Base-by-base conservation (phyloP, 176 grass and related monocot genomes). In the Rhynchospora breviuscula region DNA sequence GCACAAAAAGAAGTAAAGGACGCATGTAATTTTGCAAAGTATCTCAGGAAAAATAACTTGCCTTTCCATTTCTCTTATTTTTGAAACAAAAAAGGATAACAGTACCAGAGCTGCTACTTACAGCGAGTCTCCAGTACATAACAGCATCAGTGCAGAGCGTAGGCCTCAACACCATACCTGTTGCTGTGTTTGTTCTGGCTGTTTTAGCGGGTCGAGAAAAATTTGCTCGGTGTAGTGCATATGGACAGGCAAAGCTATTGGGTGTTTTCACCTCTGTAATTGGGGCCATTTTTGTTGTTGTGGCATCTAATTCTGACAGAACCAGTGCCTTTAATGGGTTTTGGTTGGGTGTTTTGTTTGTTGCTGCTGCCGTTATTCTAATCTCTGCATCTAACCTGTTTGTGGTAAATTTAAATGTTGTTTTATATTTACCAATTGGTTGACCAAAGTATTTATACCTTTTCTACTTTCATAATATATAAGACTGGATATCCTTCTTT, bases 61-160 rank as follows among this genome's bases (percentile, higher is more conserved):
- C 45, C 19, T 14, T 75, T 8, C 14, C 46, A 14, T 52, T 75
- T 75, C 25, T 46, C 21, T 75, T 49, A 15, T 14, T 25, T 75
- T 75, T 75, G 21, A 52, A 52, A 74, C 64, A 13, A 43, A 81
- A 46, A 82, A 87, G 85, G 85, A 77, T 87, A 33, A 58, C 70
- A 21, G 19, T 84, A 2, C 48, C 58, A 8, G 81, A 88, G 69
- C 10, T 88, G 19, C 14, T 84, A 81, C 51, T 88, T 18, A 88
- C 80, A 26, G 10, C 71, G 9, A 88, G 86, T 47, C 60, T 88
- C 58, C 68, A 23, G 8, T 88, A 88, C 47, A 79, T 88, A 47
- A 84, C 81, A 7, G 59, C 81, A 48, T 79, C 80, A 29, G 81
- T 84, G 57, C 81, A 88, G 80, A 79, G 81, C 13, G 51, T 88